Conservation (phyloP, 2,329 filamentous ascomycete species). For the Amauroascus verrucosus region DNA sequence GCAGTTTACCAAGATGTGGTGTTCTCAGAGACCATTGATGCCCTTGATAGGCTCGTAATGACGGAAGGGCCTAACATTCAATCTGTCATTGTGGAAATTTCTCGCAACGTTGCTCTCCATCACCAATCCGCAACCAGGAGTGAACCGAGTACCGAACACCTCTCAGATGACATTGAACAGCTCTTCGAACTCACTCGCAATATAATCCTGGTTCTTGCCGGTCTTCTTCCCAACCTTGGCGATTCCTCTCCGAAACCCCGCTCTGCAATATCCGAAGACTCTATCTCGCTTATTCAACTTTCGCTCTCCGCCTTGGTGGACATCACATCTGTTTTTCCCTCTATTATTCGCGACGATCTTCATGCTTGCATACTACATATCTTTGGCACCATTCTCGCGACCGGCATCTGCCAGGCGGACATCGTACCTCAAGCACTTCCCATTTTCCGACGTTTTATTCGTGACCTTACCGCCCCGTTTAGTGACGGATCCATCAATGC, state of each 20-base stretch:
- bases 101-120: slow-evolving; percentile 75
- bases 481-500: slow-evolving; percentile 26
- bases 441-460: slow-evolving; percentile 83
- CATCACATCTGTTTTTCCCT: slow-evolving; percentile 88
- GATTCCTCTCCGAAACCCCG: slow-evolving; percentile 51
- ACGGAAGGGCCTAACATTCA: slow-evolving; percentile 87
- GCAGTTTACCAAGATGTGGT: slow-evolving; percentile 94
- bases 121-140: slow-evolving; percentile 77
- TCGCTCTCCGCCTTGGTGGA: slow-evolving; percentile 84
- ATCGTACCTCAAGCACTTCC: slow-evolving; percentile 85
- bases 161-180: slow-evolving; percentile 96
- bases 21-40: slow-evolving; percentile 94
- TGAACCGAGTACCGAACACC: slow-evolving; percentile 57
- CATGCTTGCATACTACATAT: slow-evolving; percentile 96
- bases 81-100: slow-evolving; percentile 86
- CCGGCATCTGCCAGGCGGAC: slow-evolving; percentile 72
- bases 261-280: slow-evolving; percentile 77
- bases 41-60: slow-evolving; percentile 81
- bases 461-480: slow-evolving; percentile 51
- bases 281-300: slow-evolving; percentile 65
- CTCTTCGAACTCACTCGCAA: slow-evolving; percentile 93
- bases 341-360: slow-evolving; percentile 90
- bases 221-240: slow-evolving; percentile 64
- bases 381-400: slow-evolving; percentile 84
- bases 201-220: slow-evolving; percentile 84